These are phyloP conservation scores for Panaeolus cyanescens DNA, from an alignment of 768 basidiomycete genomes.

Conservation along the genomic window DNA sequence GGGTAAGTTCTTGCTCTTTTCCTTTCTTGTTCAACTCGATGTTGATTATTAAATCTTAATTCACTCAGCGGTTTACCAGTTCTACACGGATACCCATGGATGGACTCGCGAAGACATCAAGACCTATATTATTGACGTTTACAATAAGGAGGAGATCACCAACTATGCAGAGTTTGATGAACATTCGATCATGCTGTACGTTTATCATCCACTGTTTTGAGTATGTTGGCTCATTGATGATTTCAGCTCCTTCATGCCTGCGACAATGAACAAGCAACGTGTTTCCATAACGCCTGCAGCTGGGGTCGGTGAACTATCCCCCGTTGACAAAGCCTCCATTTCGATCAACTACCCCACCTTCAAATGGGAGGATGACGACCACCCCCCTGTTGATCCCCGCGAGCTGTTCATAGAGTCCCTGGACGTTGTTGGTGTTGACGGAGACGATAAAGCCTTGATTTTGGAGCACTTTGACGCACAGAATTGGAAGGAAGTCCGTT, in stretches of 20 bases:
- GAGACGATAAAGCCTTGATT: not conserved
- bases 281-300: slow-evolving; percentile 12
- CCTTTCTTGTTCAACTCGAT: too few species aligned
- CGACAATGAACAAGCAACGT: slow-evolving; percentile 10
- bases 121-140: slow-evolving; percentile 15
- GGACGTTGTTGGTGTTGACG: slow-evolving; percentile 6
- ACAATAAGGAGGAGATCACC: slow-evolving; percentile 10
- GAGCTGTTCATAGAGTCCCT: slow-evolving; percentile 3
- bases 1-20: slow-evolving; percentile 5
- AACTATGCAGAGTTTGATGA: slow-evolving; percentile 14
- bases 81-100: too few species aligned
- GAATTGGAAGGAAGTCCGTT: slow-evolving; percentile 10
- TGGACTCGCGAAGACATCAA: slow-evolving; percentile 7
- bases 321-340: slow-evolving; percentile 16
- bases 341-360: slow-evolving; percentile 18
- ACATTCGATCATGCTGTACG: slow-evolving; percentile 20
- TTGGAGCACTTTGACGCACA: slow-evolving; percentile 1
- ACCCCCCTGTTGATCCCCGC: not conserved
- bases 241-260: slow-evolving; percentile 22
- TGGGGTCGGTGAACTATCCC: slow-evolving; percentile 14
- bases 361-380: not conserved
- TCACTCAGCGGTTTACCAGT: slow-evolving; percentile 10
- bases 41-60: not conserved
- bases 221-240: not conserved
- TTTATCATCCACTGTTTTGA: not conserved